phyloP scores from a whole-genome alignment of 257 asterid species.

The Solanum etuberosum region DNA sequence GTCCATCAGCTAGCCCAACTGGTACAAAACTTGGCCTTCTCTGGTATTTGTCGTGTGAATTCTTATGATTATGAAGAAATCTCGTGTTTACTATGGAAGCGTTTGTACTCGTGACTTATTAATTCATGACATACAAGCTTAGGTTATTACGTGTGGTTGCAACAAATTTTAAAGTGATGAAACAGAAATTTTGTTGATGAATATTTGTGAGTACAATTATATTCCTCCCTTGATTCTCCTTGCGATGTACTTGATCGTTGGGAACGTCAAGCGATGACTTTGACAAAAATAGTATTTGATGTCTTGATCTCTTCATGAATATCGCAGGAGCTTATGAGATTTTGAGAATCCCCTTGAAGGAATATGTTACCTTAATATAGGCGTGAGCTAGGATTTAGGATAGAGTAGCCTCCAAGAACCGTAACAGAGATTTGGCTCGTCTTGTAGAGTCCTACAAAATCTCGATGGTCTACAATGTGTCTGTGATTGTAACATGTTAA shows the following conservation, averaged over 20 bases:
- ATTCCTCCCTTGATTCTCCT: background rate
- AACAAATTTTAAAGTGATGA: background rate
- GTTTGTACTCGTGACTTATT: no score
- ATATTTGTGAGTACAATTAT: background rate
- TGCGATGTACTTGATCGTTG: background rate
- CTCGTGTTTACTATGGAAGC: background rate
- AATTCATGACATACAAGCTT: no score
- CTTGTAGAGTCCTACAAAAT: background rate
- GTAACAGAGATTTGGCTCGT: background rate
- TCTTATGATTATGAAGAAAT: background rate
- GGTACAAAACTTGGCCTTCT: conserved; percentile 23
- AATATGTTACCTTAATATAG: background rate
- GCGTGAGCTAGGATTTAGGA: background rate
- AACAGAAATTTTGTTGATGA: background rate
- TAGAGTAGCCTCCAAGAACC: background rate
- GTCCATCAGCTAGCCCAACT: conserved; percentile 43
- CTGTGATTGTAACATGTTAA: background rate
- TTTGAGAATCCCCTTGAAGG: background rate
- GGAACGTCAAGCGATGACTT: accelerated
- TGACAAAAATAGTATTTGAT: background rate
- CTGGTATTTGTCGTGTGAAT: background rate
- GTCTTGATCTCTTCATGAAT: background rate
- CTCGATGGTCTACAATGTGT: background rate
- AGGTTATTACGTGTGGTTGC: background rate
- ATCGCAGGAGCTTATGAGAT: background rate